Percentiles rank a stretch among this genome's conserved stretches.
Conservation (phyloP, 257 asterid genomes). For the Plantago elongata region DNA sequence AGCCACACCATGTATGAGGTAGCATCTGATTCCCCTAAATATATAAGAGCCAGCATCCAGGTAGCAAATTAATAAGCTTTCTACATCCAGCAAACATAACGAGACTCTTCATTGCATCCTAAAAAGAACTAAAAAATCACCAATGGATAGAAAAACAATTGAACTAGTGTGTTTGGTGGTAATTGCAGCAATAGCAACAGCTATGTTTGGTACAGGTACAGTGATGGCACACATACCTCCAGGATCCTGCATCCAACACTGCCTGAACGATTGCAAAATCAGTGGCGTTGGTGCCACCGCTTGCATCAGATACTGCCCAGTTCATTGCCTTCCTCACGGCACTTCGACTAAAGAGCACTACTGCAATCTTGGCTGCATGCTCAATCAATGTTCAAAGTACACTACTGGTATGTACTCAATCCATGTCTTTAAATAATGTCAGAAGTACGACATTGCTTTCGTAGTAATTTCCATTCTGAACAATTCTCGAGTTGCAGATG, state of each 20-base stretch:
- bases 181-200: neutral
- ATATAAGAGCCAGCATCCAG: conserved; percentile 12
- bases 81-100: conserved; percentile 9
- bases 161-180: conserved; percentile 21
- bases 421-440: neutral
- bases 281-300: conserved; percentile 28
- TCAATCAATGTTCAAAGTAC: conserved; percentile 36
- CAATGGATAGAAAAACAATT: conserved; percentile 29
- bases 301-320: conserved; percentile 43
- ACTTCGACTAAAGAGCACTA: conserved; percentile 24
- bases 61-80: neutral
- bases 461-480: neutral
- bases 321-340: conserved; percentile 41
- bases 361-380: conserved; percentile 39
- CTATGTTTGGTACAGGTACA: conserved; percentile 16
- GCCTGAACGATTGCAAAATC: conserved; percentile 36
- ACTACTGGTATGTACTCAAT: conserved; percentile 22
- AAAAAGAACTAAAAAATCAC: conserved; percentile 6
- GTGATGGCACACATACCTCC: conserved; percentile 32
- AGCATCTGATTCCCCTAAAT: neutral
- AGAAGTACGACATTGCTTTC: neutral
- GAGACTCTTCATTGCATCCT: neutral
- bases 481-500: conserved; percentile 28
- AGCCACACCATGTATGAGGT: neutral
- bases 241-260: conserved; percentile 34